Percentiles rank a stretch among this genome's conserved stretches.
Conservation (phyloP, 2,329 filamentous ascomycete genomes). For the Plectosphaerella sp. region DNA sequence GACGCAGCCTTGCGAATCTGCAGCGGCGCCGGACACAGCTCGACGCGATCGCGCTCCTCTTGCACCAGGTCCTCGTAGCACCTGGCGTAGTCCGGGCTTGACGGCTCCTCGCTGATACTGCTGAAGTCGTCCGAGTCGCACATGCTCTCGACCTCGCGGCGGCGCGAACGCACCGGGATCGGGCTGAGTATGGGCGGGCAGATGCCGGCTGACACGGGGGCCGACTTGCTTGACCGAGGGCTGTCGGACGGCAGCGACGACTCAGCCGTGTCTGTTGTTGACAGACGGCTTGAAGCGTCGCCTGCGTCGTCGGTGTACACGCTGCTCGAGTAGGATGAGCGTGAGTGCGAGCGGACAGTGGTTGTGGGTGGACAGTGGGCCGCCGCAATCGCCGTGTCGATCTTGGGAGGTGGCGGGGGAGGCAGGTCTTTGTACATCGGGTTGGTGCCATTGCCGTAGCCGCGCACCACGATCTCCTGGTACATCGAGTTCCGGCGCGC, state of each 20-base stretch:
- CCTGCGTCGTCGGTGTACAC: conserved; percentile 19
- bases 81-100: conserved; percentile 15
- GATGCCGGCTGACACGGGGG: not conserved
- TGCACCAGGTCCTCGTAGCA: conserved; percentile 18
- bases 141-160: conserved; percentile 21
- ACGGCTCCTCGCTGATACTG: not conserved
- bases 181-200: conserved; percentile 8
- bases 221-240: conserved; percentile 7
- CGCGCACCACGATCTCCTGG: conserved; percentile 48
- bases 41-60: conserved; percentile 8
- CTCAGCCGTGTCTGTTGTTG: conserved; percentile 17
- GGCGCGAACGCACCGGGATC: conserved; percentile 19
- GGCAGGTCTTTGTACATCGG: conserved; percentile 18
- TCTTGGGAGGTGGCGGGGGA: not conserved
- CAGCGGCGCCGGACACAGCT: conserved; percentile 10
- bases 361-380: conserved; percentile 8
- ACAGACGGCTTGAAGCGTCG: conserved; percentile 20
- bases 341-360: conserved; percentile 9
- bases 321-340: conserved; percentile 12
- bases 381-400: conserved; percentile 2
- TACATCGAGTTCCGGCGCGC: conserved; percentile 19
- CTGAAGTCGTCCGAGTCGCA: not conserved
- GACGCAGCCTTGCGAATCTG: conserved; percentile 12
- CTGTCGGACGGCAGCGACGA: conserved; percentile 19
- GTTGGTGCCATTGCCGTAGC: conserved; percentile 51